Evolutionary conservation across 805 yeast genomes (phyloP), one percentile per base, ranked within the genome.

Genomic region (Yarrowia sp.): DNA sequence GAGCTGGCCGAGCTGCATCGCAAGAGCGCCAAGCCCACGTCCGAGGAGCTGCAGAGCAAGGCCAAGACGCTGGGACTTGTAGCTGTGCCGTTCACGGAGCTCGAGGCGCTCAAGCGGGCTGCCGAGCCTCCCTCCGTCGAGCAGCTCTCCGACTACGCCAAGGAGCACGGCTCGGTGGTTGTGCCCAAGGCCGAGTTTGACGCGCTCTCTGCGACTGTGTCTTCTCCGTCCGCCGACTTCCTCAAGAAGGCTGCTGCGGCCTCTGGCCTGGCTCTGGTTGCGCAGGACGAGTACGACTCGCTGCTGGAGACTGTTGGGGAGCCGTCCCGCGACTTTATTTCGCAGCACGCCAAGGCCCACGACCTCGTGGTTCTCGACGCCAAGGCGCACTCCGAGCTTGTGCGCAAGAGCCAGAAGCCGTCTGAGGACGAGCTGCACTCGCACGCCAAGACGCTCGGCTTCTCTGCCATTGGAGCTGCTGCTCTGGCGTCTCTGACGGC

Each of bases 341-440:
- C 68, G 35, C 62, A 66, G 8, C 71, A 67, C 51, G 76, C 78
- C 13, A 64, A 63, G 31, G 68, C 65, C 33, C 64, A 71, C 6
- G 74, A 72, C 9, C 68, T 73, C 29, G 69, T 66, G 6, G 65
- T 74, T 14, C 25, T 78, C 7, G 66, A 76, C 6, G 66, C 69
- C 32, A 76, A 70, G 18, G 74, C 73, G 24, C 77, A 68, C 31
- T 63, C 61, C 18, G 65, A 67, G 10, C 64, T 71, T 18, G 22
- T 59, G 3, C 27, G 47, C 10, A 32, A 44, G 46, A 39, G 53
- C 27, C 25, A 29, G 14, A 25, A 49, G n/a, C 63, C 64, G 2
- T 38, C 62, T 4, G 62, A 22, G 12, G 64, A 58, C 10, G 59
- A 53, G 31, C 47, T 55, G 25, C 47, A 38, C 13, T 6, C n/a